Evolutionary conservation across 2,329 filamentous ascomycete genomes (phyloP).

Genomic region (Myriosclerotinia curreyana): DNA sequence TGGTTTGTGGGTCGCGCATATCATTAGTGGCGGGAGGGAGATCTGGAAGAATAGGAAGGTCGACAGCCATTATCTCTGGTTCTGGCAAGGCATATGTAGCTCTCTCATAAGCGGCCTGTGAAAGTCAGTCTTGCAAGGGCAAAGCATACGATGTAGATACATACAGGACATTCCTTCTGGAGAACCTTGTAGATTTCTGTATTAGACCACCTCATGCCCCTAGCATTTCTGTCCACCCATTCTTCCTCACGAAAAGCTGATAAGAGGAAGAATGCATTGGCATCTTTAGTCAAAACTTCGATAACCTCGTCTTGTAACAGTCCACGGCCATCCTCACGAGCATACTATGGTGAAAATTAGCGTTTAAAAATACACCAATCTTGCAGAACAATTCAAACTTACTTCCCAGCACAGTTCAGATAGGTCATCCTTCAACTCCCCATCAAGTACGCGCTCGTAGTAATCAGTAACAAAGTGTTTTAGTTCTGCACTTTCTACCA

Average conservation of each 20-base stretch:
- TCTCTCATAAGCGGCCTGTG: not conserved
- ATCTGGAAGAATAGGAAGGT: not conserved
- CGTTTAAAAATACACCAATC: not conserved
- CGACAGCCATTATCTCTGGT: constrained; percentile 1
- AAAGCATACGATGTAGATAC: not conserved
- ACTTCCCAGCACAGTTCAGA: constrained; percentile 17
- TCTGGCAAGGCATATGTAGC: not conserved
- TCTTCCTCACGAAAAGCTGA: constrained; percentile 14
- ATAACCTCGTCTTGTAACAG: constrained; percentile 4
- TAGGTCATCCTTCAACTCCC: constrained; percentile 9
- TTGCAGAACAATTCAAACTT: not conserved
- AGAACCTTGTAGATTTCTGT: constrained; percentile 15
- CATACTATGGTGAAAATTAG: constrained; percentile 6
- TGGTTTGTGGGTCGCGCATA: not conserved
- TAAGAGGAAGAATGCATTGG: constrained; percentile 18
- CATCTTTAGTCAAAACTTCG: constrained; percentile 16
- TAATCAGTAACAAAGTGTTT: constrained; percentile 22
- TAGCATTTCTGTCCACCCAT: constrained; percentile 1
- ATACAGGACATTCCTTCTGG: constrained; percentile 16
- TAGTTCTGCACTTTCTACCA: constrained; percentile 20
- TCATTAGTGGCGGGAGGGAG: not conserved
- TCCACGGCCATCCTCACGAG: constrained; percentile 18
- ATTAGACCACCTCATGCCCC: constrained; percentile 2
- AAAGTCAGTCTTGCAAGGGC: not conserved
- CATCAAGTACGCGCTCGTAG: constrained; percentile 15